Evolutionary conservation across 2,329 filamentous ascomycete genomes (phyloP).

Genomic region (Hypocreales sp.): DNA sequence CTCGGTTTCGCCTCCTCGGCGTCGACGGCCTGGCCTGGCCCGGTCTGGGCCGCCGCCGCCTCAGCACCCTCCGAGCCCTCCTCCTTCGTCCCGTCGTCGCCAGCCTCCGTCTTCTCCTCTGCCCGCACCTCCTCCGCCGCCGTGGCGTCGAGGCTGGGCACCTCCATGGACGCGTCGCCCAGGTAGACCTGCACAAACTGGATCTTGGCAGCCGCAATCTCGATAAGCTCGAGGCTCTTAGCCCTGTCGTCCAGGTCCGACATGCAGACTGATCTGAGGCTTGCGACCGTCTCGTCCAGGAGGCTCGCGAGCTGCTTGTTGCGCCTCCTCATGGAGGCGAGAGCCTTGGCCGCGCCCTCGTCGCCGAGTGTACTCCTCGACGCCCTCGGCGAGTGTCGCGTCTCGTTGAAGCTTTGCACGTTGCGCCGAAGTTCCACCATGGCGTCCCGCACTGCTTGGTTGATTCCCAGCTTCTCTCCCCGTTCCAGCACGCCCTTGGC

Average conservation of each 20-base stretch:
- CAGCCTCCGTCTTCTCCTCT: not conserved
- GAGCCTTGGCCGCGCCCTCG: constrained; percentile 15
- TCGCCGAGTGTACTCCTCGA: constrained; percentile 20
- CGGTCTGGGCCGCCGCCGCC: too few species aligned
- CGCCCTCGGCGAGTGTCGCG: constrained; percentile 25
- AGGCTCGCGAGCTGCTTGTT: constrained; percentile 53
- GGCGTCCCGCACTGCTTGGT: constrained; percentile 66
- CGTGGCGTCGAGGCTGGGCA: constrained; percentile 14
- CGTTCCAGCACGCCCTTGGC: constrained; percentile 60
- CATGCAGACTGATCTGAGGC: constrained; percentile 44
- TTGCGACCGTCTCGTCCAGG: constrained; percentile 49
- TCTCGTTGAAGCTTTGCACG: constrained; percentile 50
- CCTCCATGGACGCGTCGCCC: constrained; percentile 38
- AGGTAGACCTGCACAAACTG: constrained; percentile 49
- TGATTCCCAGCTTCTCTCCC: constrained; percentile 64
- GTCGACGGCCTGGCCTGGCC: too few species aligned
- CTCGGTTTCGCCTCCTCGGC: not conserved
- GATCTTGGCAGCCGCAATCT: constrained; percentile 44
- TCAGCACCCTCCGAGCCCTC: too few species aligned
- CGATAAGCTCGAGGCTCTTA: constrained; percentile 35
- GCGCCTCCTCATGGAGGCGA: constrained; percentile 43
- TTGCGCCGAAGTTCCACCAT: constrained; percentile 68
- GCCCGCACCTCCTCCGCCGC: not conserved
- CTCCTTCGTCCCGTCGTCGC: too few species aligned
- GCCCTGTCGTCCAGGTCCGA: constrained; percentile 30